Percentiles rank a stretch among this genome's conserved stretches.
These are phyloP conservation scores for Coniochaeta sp. DNA, from an alignment of 2,329 filamentous ascomycete genomes.

Conservation along the genomic window DNA sequence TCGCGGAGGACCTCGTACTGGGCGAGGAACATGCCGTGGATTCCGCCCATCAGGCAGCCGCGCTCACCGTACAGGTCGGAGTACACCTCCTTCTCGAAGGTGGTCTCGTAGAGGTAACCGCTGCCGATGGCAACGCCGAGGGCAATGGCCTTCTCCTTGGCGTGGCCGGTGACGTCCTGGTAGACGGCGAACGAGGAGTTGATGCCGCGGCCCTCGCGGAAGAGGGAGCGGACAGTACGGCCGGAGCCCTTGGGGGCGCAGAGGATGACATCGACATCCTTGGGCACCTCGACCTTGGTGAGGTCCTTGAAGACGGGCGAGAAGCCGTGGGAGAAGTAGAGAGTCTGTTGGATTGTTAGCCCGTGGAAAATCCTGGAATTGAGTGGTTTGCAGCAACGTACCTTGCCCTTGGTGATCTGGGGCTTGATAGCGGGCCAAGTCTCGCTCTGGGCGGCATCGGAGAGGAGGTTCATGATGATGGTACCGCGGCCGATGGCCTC, in stretches of 20 bases:
- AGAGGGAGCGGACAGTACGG: conserved; percentile 95
- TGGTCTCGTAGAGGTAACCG: conserved; percentile 99
- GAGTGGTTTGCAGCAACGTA: conserved; percentile 31
- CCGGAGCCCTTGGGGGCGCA: conserved; percentile 98
- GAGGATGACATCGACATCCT: conserved; percentile 97
- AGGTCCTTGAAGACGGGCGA: conserved; percentile 99
- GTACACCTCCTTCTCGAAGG: conserved; percentile 99
- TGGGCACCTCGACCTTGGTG: conserved; percentile 96
- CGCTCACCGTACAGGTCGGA: conserved; percentile 99
- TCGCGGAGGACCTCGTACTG: conserved; percentile 99
- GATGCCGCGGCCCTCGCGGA: conserved; percentile 98
- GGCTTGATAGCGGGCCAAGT: conserved; percentile 99
- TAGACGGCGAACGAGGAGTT: conserved; percentile 98
- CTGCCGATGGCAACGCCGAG: conserved; percentile 95
- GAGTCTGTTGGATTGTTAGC: conserved; percentile 55
- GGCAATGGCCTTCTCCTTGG: conserved; percentile 94
- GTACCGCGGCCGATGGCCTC: conserved; percentile 91
- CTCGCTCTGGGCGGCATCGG: conserved; percentile 95
- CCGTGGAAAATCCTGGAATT: background rate
- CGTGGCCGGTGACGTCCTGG: conserved; percentile 97
- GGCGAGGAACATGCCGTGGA: conserved; percentile 99
- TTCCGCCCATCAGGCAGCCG: conserved; percentile 99
- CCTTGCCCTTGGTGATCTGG: conserved; percentile 97
- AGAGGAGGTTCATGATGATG: conserved; percentile 98
- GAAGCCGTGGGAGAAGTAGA: conserved; percentile 99